Conservation (phyloP, 495 filamentous ascomycete species). For the Penicillium turbatum region DNA sequence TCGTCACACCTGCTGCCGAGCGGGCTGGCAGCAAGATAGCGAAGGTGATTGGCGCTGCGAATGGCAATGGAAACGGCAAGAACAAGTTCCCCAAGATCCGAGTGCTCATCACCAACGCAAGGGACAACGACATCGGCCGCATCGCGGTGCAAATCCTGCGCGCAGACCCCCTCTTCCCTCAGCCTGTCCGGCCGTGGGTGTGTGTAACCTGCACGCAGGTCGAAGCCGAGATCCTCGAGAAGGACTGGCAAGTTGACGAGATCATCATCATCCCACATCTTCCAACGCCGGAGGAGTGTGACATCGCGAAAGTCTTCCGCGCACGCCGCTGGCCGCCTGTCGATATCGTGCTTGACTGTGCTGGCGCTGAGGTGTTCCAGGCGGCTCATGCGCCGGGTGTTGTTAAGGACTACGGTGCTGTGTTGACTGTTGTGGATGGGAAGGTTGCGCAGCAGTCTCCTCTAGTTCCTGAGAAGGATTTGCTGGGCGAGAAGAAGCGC, state of each 20-base stretch:
- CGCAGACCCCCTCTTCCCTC: constrained; percentile 30
- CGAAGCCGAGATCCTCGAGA: constrained; percentile 24
- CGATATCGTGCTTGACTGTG: constrained; percentile 41
- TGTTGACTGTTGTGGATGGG: constrained; percentile 37
- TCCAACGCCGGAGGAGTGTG: constrained; percentile 18
- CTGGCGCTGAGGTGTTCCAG: constrained; percentile 30
- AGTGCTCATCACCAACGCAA: constrained; percentile 38
- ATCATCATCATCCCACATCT: constrained; percentile 28
- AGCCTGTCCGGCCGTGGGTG: constrained; percentile 33
- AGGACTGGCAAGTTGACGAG: constrained; percentile 31
- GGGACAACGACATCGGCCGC: constrained; percentile 34
- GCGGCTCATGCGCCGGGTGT: constrained; percentile 32
- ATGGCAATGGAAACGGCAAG: constrained; percentile 3
- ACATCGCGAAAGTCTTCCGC: constrained; percentile 33
- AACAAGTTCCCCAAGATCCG: constrained; percentile 21
- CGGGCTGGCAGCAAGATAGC: not conserved
- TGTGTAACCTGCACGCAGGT: constrained; percentile 36
- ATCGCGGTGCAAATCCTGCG: constrained; percentile 38
- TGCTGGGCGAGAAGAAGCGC: constrained; percentile 17
- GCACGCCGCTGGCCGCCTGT: constrained; percentile 30
- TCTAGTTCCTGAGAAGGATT: constrained; percentile 13
- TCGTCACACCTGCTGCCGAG: not conserved
- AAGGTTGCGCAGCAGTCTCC: constrained; percentile 18
- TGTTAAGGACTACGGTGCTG: constrained; percentile 32
- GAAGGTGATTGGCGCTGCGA: constrained; percentile 4